These are phyloP conservation scores for Pichia sp. DNA, from an alignment of 1,139 yeast genomes.

Conservation along the genomic window DNA sequence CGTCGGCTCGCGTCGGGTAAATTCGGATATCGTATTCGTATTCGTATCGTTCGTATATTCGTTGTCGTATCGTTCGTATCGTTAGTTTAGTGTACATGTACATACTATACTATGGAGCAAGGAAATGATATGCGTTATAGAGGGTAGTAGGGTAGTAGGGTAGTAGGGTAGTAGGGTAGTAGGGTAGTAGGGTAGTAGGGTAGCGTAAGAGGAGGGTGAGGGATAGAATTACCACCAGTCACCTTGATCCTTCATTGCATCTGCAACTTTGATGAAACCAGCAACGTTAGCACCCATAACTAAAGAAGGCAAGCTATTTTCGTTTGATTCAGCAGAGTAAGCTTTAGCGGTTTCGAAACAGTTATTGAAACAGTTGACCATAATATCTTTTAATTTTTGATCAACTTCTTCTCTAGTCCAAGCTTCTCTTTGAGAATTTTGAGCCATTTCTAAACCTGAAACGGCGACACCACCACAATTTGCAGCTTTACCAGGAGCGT, in stretches of 20 bases:
- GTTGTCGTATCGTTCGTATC: too few species aligned
- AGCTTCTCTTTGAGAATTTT: constrained; percentile 87
- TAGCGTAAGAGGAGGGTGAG: too few species aligned
- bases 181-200: too few species aligned
- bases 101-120: too few species aligned
- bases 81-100: too few species aligned
- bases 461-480: constrained; percentile 99
- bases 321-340: constrained; percentile 63
- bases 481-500: constrained; percentile 99
- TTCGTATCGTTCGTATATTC: too few species aligned
- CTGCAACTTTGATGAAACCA: constrained; percentile 96
- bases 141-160: too few species aligned
- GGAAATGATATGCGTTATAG: too few species aligned
- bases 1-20: too few species aligned
- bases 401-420: constrained; percentile 93
- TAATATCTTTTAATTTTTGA: constrained; percentile 75
- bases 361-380: constrained; percentile 89
- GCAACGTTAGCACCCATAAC: constrained; percentile 99
- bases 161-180: too few species aligned
- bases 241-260: constrained; percentile 97
- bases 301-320: constrained; percentile 74
- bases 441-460: constrained; percentile 98
- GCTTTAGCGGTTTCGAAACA: constrained; percentile 82
- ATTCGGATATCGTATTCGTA: too few species aligned
- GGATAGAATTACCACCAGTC: constrained; percentile 38